Percentiles rank a stretch among this genome's conserved stretches.
phyloP scores from a whole-genome alignment of 345 rosid species.

The Turritis glabra region DNA sequence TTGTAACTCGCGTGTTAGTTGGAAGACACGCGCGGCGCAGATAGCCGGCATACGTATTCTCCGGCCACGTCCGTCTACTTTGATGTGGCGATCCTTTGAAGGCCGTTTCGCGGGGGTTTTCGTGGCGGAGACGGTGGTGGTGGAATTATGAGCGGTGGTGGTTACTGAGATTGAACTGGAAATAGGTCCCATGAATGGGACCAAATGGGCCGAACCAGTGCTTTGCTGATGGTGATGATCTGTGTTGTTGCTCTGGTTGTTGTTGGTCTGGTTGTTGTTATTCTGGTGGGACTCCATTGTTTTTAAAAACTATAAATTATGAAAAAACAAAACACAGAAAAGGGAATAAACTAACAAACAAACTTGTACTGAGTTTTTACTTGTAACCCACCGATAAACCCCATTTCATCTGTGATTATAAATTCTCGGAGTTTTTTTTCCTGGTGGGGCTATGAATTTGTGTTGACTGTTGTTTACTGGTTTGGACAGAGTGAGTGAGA shows the following conservation, averaged over 20 bases:
- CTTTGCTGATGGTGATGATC: slow-evolving; percentile 20
- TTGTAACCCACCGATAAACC: background rate
- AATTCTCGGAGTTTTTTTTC: background rate
- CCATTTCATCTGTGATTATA: background rate
- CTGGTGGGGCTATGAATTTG: slow-evolving; percentile 22
- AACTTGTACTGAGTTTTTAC: background rate
- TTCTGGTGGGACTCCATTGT: slow-evolving; percentile 29
- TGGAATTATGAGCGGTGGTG: background rate
- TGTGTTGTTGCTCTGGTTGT: slow-evolving; percentile 20
- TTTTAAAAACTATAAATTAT: background rate
- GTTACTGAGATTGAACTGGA: slow-evolving; percentile 31
- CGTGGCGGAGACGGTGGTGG: background rate
- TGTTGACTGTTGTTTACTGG: slow-evolving; percentile 19
- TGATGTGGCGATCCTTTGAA: slow-evolving; percentile 33
- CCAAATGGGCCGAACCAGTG: slow-evolving; percentile 27
- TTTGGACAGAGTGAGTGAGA: background rate
- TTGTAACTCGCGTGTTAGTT: slow-evolving; percentile 26
- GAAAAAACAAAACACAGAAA: background rate
- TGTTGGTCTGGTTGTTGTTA: too few species aligned
- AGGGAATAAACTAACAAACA: slow-evolving; percentile 8
- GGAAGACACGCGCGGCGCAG: slow-evolving; percentile 36
- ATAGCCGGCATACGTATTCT: slow-evolving; percentile 38
- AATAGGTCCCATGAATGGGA: slow-evolving; percentile 59
- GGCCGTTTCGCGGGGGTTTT: slow-evolving; percentile 19
- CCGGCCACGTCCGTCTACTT: slow-evolving; percentile 36